Base-by-base conservation (phyloP, 73 alveolate species). In the Durusdinium trenchii region DNA sequence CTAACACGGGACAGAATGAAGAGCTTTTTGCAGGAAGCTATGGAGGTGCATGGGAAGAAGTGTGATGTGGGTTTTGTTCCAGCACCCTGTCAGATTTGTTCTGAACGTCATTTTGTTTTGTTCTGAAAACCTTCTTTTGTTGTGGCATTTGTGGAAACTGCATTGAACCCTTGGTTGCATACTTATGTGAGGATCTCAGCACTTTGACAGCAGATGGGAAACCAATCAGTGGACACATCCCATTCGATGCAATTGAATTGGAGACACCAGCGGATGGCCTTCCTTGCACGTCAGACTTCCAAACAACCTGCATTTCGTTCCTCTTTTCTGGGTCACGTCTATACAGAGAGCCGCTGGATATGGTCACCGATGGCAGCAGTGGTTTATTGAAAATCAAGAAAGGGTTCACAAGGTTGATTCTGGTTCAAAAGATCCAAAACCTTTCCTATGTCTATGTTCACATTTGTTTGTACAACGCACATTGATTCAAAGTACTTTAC, bases 1-100 rank as follows among this genome's bases (percentile, higher is more conserved):
- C 26, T 43, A 78, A 78, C 57, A 20, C 6, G 40, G 57, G 0
- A 1, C 35, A 78, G 45, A 43, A 40, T 78, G 2, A 40, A n/a
- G n/a, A n/a, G n/a, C n/a, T 78, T 78, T 40, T 6, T 78, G 89
- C 62, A 78, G 62, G 89, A 78, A 35, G 89, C 89, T 43, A 6
- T 46, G 57, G n/a, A 78, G 7, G 43, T 38, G 20, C 45, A 14
- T 43, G 62, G 89, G 89, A 20, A 9, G 6, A 46, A 16, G 12
- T 16, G 18, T 78, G 26, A 40, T 38, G 4, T 43, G 40, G 35
- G 79, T 67, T 67, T 10, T n/a, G n/a, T n/a, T n/a, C n/a, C n/a
- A n/a, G n/a, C n/a, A n/a, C n/a, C n/a, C n/a, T n/a, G n/a, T n/a
- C n/a, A n/a, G n/a, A n/a, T n/a, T n/a, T n/a, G n/a, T n/a, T n/a